Conservation (phyloP, 1,284 basidiomycete genomes). For the Chondrostereum purpureum region DNA sequence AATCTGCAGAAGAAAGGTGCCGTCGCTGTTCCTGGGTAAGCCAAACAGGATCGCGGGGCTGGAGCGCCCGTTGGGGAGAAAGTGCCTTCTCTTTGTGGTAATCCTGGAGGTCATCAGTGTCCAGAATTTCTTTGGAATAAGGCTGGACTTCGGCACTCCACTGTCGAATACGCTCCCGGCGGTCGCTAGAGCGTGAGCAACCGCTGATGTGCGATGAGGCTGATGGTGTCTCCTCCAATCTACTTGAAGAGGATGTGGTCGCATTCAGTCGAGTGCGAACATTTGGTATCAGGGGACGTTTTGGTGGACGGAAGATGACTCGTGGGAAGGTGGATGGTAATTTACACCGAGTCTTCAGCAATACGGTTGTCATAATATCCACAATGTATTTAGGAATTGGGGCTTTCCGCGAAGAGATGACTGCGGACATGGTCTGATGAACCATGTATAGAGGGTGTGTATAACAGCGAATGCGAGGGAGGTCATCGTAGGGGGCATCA, state of each 20-base stretch:
- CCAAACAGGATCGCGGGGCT: neutral
- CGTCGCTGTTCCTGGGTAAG: too few relatives aligned
- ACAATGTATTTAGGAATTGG: too few relatives aligned
- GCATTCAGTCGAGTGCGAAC: neutral
- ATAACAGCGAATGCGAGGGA: neutral
- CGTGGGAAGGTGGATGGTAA: neutral
- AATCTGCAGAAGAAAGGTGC: neutral
- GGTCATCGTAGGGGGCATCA: neutral
- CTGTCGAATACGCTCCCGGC: neutral
- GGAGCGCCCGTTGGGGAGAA: neutral
- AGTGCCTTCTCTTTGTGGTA: neutral
- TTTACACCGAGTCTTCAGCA: neutral
- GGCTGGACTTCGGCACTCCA: neutral
- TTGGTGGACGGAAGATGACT: too few relatives aligned
- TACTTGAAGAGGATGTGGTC: too few relatives aligned
- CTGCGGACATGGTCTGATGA: neutral
- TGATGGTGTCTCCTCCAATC: too few relatives aligned
- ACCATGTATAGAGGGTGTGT: neutral
- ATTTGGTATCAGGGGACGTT: neutral
- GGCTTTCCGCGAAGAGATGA: too few relatives aligned
- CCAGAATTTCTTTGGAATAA: neutral
- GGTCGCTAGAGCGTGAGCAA: neutral
- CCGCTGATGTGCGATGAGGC: too few relatives aligned
- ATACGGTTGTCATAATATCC: neutral
- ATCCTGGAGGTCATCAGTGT: neutral